Evolutionary conservation across 495 filamentous ascomycete species (phyloP).

Genomic region (Penicillium maclennaniae): DNA sequence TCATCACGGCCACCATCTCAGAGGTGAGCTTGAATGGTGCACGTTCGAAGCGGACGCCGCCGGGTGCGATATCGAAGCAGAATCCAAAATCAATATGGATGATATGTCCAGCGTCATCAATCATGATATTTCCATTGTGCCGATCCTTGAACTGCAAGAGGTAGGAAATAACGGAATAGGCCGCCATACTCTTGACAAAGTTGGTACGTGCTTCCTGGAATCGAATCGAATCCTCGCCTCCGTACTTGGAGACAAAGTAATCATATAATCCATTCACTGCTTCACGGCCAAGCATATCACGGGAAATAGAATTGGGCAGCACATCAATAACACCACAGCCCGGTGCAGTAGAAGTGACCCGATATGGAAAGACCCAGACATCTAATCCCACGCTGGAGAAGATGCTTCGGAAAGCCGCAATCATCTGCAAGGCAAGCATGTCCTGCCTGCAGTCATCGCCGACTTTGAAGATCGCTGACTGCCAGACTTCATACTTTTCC

Average conservation of each 20-base stretch:
- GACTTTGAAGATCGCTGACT: conserved; percentile 99
- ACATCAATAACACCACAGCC: conserved; percentile 99
- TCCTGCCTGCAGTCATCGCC: conserved; percentile 98
- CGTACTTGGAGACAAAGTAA: conserved; percentile 96
- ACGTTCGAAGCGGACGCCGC: conserved; percentile 93
- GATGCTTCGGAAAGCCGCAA: conserved; percentile 92
- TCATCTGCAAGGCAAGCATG: conserved; percentile 94
- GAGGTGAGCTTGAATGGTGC: conserved; percentile 96
- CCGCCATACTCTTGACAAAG: conserved; percentile 99
- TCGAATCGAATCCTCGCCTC: conserved; percentile 84
- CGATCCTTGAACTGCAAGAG: conserved; percentile 98
- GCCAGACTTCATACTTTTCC: conserved; percentile 85
- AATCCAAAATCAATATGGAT: conserved; percentile 99
- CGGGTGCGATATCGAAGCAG: conserved; percentile 98
- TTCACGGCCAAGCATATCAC: conserved; percentile 97
- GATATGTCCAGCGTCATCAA: conserved; percentile 94
- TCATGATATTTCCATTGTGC: conserved; percentile 99
- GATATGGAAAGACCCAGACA: conserved; percentile 95
- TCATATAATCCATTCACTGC: conserved; percentile 97
- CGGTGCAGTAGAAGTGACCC: conserved; percentile 96
- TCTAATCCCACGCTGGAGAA: conserved; percentile 92
- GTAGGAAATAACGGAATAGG: conserved; percentile 98
- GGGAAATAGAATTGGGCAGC: conserved; percentile 92
- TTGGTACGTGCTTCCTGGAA: conserved; percentile 96
- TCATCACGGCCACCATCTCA: conserved; percentile 99